phyloP scores from a whole-genome alignment of 768 basidiomycete genomes.

The Tylopilus sp. region DNA sequence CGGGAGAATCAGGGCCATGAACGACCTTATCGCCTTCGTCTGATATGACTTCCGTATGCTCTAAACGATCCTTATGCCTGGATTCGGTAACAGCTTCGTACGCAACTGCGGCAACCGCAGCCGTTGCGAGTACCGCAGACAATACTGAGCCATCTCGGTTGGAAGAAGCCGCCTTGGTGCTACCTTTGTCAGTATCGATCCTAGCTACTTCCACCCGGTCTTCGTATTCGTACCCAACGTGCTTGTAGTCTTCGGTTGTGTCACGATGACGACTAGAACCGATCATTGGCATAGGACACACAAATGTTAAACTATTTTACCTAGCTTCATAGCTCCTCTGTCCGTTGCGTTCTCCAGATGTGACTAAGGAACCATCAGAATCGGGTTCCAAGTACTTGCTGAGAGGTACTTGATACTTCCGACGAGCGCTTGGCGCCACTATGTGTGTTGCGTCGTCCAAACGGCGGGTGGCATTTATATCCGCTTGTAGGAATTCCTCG shows the following conservation, averaged over 20 bases:
- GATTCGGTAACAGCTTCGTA: constrained; percentile 9
- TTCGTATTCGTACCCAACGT: neutral
- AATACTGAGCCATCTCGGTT: constrained; percentile 9
- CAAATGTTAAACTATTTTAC: neutral
- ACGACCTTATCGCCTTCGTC: neutral
- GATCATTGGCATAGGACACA: neutral
- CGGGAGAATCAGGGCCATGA: neutral
- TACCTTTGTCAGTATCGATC: neutral
- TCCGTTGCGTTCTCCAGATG: neutral
- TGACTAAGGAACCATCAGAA: neutral
- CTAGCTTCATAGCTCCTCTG: neutral
- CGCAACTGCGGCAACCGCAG: constrained; percentile 8
- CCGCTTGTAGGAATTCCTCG: neutral
- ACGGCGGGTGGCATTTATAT: neutral
- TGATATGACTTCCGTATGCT: neutral
- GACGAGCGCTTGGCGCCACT: neutral
- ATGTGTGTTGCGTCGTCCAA: constrained; percentile 4
- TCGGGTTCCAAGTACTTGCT: constrained; percentile 8
- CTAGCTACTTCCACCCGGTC: neutral
- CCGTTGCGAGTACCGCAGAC: constrained; percentile 11
- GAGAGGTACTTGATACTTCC: constrained; percentile 19
- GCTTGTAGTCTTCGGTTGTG: neutral
- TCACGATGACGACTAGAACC: neutral
- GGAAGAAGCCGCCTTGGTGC: neutral
- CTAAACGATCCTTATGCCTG: neutral